Evolutionary conservation across 2,329 filamentous ascomycete species (phyloP).

Genomic region (Zymoseptoria crescenta): DNA sequence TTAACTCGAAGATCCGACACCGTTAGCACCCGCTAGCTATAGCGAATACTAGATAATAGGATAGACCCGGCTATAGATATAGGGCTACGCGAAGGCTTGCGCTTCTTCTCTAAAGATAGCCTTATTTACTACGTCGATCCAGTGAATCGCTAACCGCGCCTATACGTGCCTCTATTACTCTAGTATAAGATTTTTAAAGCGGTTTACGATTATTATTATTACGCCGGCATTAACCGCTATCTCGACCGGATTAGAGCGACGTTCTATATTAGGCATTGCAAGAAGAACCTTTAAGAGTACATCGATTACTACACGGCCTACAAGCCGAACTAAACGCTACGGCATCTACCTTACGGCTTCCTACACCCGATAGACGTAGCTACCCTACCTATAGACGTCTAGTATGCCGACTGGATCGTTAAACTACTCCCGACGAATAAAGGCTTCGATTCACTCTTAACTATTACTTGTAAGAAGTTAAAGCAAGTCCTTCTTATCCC

Average conservation of each 20-base stretch:
- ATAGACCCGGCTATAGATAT: background rate
- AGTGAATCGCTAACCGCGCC: background rate
- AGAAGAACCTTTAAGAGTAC: background rate
- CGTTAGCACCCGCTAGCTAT: background rate
- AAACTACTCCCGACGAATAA: background rate
- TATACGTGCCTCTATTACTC: background rate
- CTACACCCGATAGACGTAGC: background rate
- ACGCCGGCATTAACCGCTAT: background rate
- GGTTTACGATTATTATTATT: background rate
- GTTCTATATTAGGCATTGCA: background rate
- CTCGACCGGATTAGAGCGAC: background rate
- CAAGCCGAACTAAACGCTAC: background rate
- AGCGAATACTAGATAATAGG: too few species aligned
- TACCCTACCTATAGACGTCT: background rate
- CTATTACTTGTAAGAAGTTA: background rate
- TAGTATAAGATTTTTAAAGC: background rate
- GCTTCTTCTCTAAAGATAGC: background rate
- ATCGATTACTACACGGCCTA: background rate
- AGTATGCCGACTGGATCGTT: background rate
- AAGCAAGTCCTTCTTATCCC: background rate
- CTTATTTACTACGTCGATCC: constrained; percentile 3
- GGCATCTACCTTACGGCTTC: background rate
- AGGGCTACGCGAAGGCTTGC: background rate
- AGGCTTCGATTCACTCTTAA: background rate
- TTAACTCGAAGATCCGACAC: background rate